phyloP scores from a whole-genome alignment of 495 filamentous ascomycete genomes.

The Podospora anserina region DNA sequence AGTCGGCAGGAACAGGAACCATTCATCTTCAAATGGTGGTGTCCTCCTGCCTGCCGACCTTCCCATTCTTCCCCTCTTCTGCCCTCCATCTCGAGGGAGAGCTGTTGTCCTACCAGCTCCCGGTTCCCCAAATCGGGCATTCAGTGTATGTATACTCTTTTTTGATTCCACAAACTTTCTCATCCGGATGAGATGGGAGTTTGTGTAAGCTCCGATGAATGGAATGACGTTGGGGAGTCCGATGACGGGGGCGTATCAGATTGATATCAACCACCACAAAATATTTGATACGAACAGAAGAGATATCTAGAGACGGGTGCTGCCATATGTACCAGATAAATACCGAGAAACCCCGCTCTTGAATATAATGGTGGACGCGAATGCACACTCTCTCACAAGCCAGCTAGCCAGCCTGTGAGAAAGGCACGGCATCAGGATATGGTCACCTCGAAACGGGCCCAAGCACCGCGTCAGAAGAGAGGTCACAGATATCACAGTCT shows the following conservation, averaged over 20 bases:
- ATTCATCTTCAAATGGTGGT: neutral
- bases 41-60: neutral
- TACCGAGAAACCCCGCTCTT: slow-evolving; percentile 13
- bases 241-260: neutral
- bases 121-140: neutral
- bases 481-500: neutral
- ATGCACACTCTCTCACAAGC: slow-evolving; percentile 4
- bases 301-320: neutral
- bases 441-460: neutral
- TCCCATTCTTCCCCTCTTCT: neutral
- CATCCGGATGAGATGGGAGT: neutral
- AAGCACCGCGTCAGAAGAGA: neutral
- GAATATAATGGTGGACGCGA: slow-evolving; percentile 3
- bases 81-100: neutral
- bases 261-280: neutral
- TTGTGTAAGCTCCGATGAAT: neutral
- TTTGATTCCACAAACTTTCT: neutral
- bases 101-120: neutral
- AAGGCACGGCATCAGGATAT: neutral
- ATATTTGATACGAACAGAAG: neutral
- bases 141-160: neutral
- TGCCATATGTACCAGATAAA: neutral
- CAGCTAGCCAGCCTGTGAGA: neutral
- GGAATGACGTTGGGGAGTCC: neutral
- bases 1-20: slow-evolving; percentile 11